Base-by-base conservation (phyloP, 768 basidiomycete species). In the Cubamyces sp. region DNA sequence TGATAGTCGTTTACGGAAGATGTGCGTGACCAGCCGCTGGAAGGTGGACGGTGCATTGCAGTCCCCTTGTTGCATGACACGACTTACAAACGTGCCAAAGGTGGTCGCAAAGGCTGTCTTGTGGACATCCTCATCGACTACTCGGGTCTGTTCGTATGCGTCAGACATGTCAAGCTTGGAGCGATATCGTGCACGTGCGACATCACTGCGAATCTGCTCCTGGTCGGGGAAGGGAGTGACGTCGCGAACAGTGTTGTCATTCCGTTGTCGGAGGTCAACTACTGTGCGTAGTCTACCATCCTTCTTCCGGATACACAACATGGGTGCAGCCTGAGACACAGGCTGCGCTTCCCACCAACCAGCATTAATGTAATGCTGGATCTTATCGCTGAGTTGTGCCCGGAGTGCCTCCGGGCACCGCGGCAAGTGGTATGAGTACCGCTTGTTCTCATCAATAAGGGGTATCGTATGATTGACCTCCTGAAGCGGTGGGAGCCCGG, bases 41-140 rank as follows among this genome's bases (percentile, higher is more conserved):
- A 81, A 84, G 0, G 80, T 84, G 0, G 78, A 69, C 0, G 78
- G 80, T 0, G 77, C 76, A 62, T 84, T 82, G 48, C 77, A 79
- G 54, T 83, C 76, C 0, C 79, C 79, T 45, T 78, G 75, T 57
- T 78, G 82, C 74, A 80, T 76, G 1, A 78, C 76, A 3, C 68
- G 58, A 23, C 78, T 79, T 0, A 77, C 34, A 60, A 76, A 78
- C 1, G 64, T 69, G 0, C 81, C 79, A 37, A 70, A 67, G 0
- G 73, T 68, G 0, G 76, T 82, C 0, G 76, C 68, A 1, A 83
- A 78, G 0, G 76, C 73, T 0, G 74, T 76, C 0, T 76, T 73
- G 0, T 40, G 45, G 0, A 81, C 65, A 42, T 80, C 74, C 3
- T 72, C 68, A 0, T 60, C 37, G 0, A 58, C 47, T 0, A 82